Evolutionary conservation across 768 basidiomycete species (phyloP).

Genomic region (Chalciporus chontae): DNA sequence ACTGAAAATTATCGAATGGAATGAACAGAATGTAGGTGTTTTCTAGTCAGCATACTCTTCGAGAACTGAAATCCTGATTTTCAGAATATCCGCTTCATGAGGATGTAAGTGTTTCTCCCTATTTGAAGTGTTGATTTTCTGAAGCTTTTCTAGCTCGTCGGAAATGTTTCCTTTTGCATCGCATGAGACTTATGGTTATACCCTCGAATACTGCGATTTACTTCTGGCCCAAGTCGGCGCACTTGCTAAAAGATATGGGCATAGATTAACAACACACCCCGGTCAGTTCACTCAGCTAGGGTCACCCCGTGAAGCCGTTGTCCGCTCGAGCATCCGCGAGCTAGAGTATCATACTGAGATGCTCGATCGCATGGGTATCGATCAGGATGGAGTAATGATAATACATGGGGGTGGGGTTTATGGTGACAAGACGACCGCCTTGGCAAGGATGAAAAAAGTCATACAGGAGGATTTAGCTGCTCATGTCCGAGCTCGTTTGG

Average conservation of each 20-base stretch:
- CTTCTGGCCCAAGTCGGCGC: constrained; percentile 56
- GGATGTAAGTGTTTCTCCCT: constrained; percentile 38
- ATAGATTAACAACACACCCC: constrained; percentile 84
- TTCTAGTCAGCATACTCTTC: background rate
- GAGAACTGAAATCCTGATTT: background rate
- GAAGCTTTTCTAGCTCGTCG: constrained; percentile 48
- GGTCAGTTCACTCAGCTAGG: constrained; percentile 86
- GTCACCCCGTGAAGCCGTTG: constrained; percentile 71
- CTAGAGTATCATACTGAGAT: constrained; percentile 86
- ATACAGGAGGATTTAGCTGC: constrained; percentile 56
- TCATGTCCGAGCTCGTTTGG: constrained; percentile 67
- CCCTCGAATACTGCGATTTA: constrained; percentile 65
- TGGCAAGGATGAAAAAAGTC: constrained; percentile 70
- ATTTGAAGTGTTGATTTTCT: background rate
- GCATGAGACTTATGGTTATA: constrained; percentile 77
- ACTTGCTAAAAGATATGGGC: constrained; percentile 65
- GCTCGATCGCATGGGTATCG: constrained; percentile 80
- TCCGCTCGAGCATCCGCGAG: constrained; percentile 74
- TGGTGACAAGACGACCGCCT: constrained; percentile 68
- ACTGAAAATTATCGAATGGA: constrained; percentile 80
- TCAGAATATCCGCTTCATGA: constrained; percentile 78
- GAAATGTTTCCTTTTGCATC: constrained; percentile 94
- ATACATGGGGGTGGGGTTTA: constrained; percentile 86
- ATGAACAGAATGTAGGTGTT: constrained; percentile 67
- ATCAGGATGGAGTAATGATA: constrained; percentile 83